Percentiles rank a stretch among this genome's conserved stretches.
phyloP scores from a whole-genome alignment of 192 early-diverging fungal genomes.

The Dissophora ornata region DNA sequence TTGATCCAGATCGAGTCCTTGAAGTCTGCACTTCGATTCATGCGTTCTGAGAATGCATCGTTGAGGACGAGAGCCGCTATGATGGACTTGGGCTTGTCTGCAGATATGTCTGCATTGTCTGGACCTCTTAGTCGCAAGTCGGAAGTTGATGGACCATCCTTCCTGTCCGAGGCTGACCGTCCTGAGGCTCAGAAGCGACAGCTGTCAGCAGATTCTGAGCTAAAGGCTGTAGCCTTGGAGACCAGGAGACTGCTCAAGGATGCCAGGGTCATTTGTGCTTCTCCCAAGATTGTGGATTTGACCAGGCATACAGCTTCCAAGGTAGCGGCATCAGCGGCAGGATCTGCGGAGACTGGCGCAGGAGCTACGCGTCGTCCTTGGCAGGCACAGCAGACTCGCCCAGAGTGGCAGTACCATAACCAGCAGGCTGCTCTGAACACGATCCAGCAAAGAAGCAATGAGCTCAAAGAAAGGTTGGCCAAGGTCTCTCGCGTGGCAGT shows the following conservation, averaged over 20 bases:
- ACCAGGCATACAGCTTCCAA: slow-evolving; percentile 34
- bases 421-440: slow-evolving; percentile 67
- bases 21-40: slow-evolving; percentile 77
- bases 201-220: slow-evolving; percentile 17
- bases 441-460: slow-evolving; percentile 62
- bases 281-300: slow-evolving; percentile 63
- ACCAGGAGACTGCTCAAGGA: slow-evolving; percentile 62
- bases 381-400: slow-evolving; percentile 57
- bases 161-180: neutral
- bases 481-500: slow-evolving; percentile 30
- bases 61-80: slow-evolving; percentile 73
- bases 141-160: slow-evolving; percentile 7
- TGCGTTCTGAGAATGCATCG: slow-evolving; percentile 86
- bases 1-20: slow-evolving; percentile 72
- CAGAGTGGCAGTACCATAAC: slow-evolving; percentile 66
- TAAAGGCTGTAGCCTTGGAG: slow-evolving; percentile 60
- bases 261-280: slow-evolving; percentile 53
- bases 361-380: slow-evolving; percentile 46
- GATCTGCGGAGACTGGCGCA: neutral
- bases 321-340: slow-evolving; percentile 3
- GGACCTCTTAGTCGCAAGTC: slow-evolving; percentile 22
- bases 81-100: slow-evolving; percentile 48
- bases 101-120: slow-evolving; percentile 39
- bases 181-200: slow-evolving; percentile 19
- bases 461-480: slow-evolving; percentile 56